A percentile compares a stretch with the other conserved stretches of the same genome.
Conservation (phyloP, 805 yeast species). For the Hanseniaspora hatyaiensis region DNA sequence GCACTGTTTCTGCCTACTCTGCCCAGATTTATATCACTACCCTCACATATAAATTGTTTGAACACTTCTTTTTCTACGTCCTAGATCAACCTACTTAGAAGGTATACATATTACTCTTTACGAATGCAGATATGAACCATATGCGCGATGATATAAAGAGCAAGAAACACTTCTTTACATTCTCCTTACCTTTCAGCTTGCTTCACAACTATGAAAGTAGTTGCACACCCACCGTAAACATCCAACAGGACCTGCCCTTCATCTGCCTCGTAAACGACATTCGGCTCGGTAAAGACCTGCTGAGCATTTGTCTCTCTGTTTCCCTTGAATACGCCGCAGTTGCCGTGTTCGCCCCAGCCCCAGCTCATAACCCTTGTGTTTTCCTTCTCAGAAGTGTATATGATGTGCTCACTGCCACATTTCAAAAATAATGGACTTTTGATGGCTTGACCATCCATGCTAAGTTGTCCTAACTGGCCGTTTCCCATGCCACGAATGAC, state of each 20-base stretch:
- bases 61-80: slow-evolving; percentile 20
- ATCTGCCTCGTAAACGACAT: background rate
- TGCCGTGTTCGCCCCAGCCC: slow-evolving; percentile 99
- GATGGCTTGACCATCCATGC: slow-evolving; percentile 20
- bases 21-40: background rate
- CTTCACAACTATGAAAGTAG: slow-evolving; percentile 41
- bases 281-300: slow-evolving; percentile 9
- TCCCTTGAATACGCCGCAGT: slow-evolving; percentile 47
- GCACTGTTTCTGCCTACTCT: too few relatives aligned
- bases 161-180: slow-evolving; percentile 46
- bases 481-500: slow-evolving; percentile 42
- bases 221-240: slow-evolving; percentile 57
- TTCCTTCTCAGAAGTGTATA: slow-evolving; percentile 23
- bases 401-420: slow-evolving; percentile 83
- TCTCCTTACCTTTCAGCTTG: background rate
- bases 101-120: slow-evolving; percentile 75
- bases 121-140: slow-evolving; percentile 26
- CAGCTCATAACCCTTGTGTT: slow-evolving; percentile 45
- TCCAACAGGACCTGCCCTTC: slow-evolving; percentile 30
- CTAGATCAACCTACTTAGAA: slow-evolving; percentile 38
- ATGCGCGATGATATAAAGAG: slow-evolving; percentile 18
- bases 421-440: slow-evolving; percentile 16
- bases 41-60: background rate
- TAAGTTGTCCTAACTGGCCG: slow-evolving; percentile 61
- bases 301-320: background rate